A percentile compares a stretch with the other conserved stretches of the same genome.
Conservation (phyloP, 768 basidiomycete species). For the Pleurotus citrinopileatus region DNA sequence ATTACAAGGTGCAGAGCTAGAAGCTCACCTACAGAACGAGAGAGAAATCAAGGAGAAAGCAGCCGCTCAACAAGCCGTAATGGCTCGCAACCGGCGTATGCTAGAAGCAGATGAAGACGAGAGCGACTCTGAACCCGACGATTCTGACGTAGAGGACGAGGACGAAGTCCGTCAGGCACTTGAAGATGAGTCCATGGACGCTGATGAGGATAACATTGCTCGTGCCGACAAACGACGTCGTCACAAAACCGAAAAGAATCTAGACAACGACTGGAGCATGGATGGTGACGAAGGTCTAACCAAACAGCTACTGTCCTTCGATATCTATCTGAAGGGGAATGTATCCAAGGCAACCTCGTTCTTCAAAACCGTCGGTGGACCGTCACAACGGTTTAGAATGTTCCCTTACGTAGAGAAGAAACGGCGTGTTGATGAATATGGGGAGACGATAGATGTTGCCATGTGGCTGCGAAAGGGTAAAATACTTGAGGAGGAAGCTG, state of each 20-base stretch:
- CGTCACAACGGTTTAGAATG: conserved; percentile 88
- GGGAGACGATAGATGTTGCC: conserved; percentile 92
- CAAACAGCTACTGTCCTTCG: conserved; percentile 80
- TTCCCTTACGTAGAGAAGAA: conserved; percentile 96
- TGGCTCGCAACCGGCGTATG: conserved; percentile 81
- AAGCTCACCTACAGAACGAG: conserved; percentile 74
- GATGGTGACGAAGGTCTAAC: conserved; percentile 76
- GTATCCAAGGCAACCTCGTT: conserved; percentile 83
- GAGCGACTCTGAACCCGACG: conserved; percentile 65
- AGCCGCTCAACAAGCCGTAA: conserved; percentile 80
- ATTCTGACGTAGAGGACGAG: conserved; percentile 63
- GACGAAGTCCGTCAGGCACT: conserved; percentile 58
- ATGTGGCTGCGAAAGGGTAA: conserved; percentile 94
- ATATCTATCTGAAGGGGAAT: conserved; percentile 97
- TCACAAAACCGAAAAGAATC: conserved; percentile 39
- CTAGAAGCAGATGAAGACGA: conserved; percentile 94
- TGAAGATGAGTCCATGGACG: conserved; percentile 48
- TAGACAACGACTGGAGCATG: conserved; percentile 65
- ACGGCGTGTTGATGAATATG: conserved; percentile 90
- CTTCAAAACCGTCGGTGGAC: conserved; percentile 74
- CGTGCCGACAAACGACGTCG: conserved; percentile 28
- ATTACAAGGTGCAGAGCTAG: conserved; percentile 84
- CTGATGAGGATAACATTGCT: conserved; percentile 22
- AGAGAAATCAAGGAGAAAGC: conserved; percentile 77
- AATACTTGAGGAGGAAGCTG: conserved; percentile 86